A percentile compares a stretch with the other conserved stretches of the same genome.
These are phyloP conservation scores for Fraxinus platypoda DNA, from an alignment of 305 asterid species.

Conservation along the genomic window DNA sequence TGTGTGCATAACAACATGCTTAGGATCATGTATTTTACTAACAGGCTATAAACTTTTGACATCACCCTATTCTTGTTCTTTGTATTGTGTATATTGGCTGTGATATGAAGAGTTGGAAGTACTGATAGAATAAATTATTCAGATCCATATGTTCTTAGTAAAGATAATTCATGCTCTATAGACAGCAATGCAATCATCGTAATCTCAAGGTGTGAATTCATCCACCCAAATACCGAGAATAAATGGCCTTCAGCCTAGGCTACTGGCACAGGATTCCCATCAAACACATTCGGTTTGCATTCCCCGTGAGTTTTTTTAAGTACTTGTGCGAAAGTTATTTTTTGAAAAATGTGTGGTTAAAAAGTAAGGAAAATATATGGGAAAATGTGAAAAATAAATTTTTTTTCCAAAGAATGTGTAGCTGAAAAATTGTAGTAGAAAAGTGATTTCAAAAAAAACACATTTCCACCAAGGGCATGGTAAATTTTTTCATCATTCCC, in stretches of 20 bases:
- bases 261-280: too few species aligned
- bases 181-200: neutral
- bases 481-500: too few species aligned
- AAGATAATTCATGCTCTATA: neutral
- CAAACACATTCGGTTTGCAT: too few species aligned
- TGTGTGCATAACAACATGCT: neutral
- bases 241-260: neutral
- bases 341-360: too few species aligned
- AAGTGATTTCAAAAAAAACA: too few species aligned
- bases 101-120: neutral
- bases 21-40: neutral
- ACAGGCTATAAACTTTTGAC: neutral
- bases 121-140: neutral
- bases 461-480: too few species aligned
- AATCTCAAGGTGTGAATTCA: neutral
- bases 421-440: too few species aligned
- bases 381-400: too few species aligned
- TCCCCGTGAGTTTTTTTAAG: too few species aligned
- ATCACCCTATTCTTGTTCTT: neutral
- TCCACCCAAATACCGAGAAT: neutral
- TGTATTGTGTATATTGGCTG: conserved; percentile 20
- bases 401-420: too few species aligned
- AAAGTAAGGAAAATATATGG: too few species aligned
- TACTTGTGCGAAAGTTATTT: too few species aligned
- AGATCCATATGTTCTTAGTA: neutral